Conservation (phyloP, 2,329 filamentous ascomycete species). For the Trichoderma hamatum region DNA sequence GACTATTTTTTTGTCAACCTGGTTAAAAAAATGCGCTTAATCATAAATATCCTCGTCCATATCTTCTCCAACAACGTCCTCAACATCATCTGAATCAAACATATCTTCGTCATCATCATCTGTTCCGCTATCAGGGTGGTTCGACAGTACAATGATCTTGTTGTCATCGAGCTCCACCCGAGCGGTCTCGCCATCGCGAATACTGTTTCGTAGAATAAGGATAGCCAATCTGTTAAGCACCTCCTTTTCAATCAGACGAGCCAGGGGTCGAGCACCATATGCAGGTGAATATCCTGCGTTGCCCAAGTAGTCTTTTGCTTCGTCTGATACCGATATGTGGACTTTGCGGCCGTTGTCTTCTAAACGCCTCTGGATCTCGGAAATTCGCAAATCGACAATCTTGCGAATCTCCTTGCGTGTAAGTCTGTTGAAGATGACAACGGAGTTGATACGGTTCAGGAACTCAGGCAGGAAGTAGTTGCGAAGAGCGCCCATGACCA, state of each 20-base stretch:
- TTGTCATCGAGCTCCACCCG: slow-evolving; percentile 77
- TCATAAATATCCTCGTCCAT: slow-evolving; percentile 63
- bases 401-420: slow-evolving; percentile 86
- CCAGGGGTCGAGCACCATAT: slow-evolving; percentile 88
- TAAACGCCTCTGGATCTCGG: slow-evolving; percentile 91
- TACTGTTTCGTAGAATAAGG: slow-evolving; percentile 80
- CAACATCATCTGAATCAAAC: slow-evolving; percentile 72
- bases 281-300: slow-evolving; percentile 90
- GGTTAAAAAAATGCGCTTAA: slow-evolving; percentile 32
- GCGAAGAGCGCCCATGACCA: slow-evolving; percentile 88
- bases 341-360: slow-evolving; percentile 83
- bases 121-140: slow-evolving; percentile 68
- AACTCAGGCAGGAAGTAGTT: slow-evolving; percentile 99
- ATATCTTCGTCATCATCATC: slow-evolving; percentile 72
- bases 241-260: slow-evolving; percentile 93
- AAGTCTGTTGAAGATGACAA: slow-evolving; percentile 97
- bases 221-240: slow-evolving; percentile 93
- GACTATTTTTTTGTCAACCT: not conserved
- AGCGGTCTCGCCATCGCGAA: slow-evolving; percentile 84
- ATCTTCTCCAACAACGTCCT: slow-evolving; percentile 64
- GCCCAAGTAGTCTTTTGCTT: slow-evolving; percentile 92
- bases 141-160: slow-evolving; percentile 78
- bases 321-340: slow-evolving; percentile 75
- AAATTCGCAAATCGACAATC: slow-evolving; percentile 89
- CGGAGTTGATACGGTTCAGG: slow-evolving; percentile 94